Conservation (phyloP, 75 land plant genomes). For the Pinus taeda region DNA sequence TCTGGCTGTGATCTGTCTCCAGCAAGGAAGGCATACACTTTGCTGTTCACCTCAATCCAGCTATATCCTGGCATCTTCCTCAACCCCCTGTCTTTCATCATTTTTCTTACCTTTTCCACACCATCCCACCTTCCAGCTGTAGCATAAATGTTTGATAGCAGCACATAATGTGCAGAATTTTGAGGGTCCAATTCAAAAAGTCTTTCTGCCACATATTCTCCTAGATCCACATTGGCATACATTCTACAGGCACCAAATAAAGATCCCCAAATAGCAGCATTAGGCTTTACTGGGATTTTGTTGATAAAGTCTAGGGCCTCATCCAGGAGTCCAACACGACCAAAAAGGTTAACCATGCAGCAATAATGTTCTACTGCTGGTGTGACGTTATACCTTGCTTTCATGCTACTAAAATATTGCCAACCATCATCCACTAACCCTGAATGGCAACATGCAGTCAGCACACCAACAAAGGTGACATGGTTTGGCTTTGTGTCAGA, state of each 20-base stretch:
- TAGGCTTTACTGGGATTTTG: constrained; percentile 11
- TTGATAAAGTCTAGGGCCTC: constrained; percentile 14
- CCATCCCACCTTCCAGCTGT: constrained; percentile 10
- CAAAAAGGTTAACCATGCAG: constrained; percentile 18
- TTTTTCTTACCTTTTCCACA: constrained; percentile 17
- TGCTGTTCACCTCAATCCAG: constrained; percentile 21
- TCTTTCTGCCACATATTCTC: constrained; percentile 8
- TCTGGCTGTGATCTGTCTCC: constrained; percentile 14
- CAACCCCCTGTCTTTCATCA: constrained; percentile 10
- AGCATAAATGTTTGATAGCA: constrained; percentile 27
- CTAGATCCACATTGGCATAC: constrained; percentile 2
- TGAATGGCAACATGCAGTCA: constrained; percentile 15
- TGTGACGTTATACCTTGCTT: neutral
- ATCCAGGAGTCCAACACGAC: constrained; percentile 10
- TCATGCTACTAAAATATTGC: neutral
- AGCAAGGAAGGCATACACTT: constrained; percentile 13
- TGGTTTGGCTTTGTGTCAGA: constrained; percentile 5
- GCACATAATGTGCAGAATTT: constrained; percentile 18
- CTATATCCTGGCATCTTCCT: constrained; percentile 23
- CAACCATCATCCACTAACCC: constrained; percentile 6
- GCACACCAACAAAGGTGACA: constrained; percentile 15
- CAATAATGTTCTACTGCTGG: constrained; percentile 11
- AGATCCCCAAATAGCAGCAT: constrained; percentile 10
- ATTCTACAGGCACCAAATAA: constrained; percentile 13
- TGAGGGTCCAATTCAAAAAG: constrained; percentile 14